These are phyloP conservation scores for Salix viminalis DNA, from an alignment of 345 rosid species.

Conservation along the genomic window DNA sequence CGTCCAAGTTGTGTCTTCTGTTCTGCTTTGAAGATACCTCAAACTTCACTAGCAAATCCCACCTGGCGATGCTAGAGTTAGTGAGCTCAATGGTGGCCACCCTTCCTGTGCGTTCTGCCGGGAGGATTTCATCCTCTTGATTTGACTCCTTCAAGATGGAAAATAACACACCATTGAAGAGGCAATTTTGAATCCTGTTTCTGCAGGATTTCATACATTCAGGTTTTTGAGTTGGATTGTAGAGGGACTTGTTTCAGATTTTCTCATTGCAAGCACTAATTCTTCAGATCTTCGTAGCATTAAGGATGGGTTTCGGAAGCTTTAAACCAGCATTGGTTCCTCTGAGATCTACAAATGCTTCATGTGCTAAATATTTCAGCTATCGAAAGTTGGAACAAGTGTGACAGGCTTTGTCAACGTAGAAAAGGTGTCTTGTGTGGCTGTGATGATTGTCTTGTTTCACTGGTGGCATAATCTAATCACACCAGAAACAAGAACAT, in stretches of 20 bases:
- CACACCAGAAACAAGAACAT: neutral
- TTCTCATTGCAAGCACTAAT: too few relatives aligned
- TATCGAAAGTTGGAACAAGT: neutral
- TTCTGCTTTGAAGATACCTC: neutral
- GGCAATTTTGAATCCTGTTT: neutral
- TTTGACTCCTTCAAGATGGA: slow-evolving; percentile 1
- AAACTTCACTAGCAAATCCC: slow-evolving; percentile 16
- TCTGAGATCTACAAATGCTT: neutral
- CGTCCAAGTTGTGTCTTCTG: neutral
- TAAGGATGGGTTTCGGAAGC: too few relatives aligned
- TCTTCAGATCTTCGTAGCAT: too few relatives aligned
- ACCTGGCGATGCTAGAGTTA: slow-evolving; percentile 22
- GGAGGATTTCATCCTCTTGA: slow-evolving; percentile 22
- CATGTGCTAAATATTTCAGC: neutral
- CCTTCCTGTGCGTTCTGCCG: slow-evolving; percentile 28
- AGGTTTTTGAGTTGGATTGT: neutral
- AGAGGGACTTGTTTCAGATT: too few relatives aligned
- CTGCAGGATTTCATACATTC: neutral
- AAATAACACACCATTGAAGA: neutral
- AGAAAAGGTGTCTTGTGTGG: neutral
- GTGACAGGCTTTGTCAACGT: neutral
- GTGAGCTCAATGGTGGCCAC: slow-evolving; percentile 16
- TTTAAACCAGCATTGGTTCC: neutral
- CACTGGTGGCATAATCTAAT: neutral
- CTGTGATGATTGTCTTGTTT: neutral